These are phyloP conservation scores for Tilletia indica DNA, from an alignment of 1,284 basidiomycete genomes.

Conservation along the genomic window DNA sequence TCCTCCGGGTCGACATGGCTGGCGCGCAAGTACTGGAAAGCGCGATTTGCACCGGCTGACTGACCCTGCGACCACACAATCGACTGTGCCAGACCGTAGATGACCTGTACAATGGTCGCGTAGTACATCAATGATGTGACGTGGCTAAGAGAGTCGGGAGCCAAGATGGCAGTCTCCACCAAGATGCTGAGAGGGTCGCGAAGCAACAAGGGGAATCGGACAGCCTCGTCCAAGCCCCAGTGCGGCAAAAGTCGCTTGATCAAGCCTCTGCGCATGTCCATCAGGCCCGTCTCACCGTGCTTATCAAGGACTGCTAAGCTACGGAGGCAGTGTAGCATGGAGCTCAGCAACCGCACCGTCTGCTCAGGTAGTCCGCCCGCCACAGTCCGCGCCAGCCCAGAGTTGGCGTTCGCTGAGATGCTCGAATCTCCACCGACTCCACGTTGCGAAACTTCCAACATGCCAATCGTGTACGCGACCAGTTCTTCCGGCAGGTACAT, in stretches of 20 bases:
- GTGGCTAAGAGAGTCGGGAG: conserved; percentile 45
- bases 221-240: conserved; percentile 51
- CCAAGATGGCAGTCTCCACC: conserved; percentile 48
- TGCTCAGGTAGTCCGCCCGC: conserved; percentile 38
- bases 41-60: conserved; percentile 17
- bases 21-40: conserved; percentile 31
- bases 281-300: conserved; percentile 22
- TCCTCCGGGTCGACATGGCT: conserved; percentile 31
- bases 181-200: conserved; percentile 52
- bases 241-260: conserved; percentile 53
- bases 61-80: conserved; percentile 42
- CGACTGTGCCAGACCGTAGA: conserved; percentile 54
- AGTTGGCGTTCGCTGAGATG: background rate
- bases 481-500: conserved; percentile 53
- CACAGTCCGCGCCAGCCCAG: conserved; percentile 27
- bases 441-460: conserved; percentile 49
- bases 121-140: conserved; percentile 55
- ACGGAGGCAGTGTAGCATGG: conserved; percentile 42
- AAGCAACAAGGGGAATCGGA: conserved; percentile 49
- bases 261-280: conserved; percentile 47
- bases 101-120: conserved; percentile 47
- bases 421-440: conserved; percentile 26
- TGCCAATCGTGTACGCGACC: conserved; percentile 52
- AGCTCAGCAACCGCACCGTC: conserved; percentile 39
- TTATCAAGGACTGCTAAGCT: conserved; percentile 32